Percentiles rank a stretch among this genome's conserved stretches.
These are phyloP conservation scores for Plasmodium vivax DNA, from an alignment of 169 alveolate genomes.

Conservation along the genomic window DNA sequence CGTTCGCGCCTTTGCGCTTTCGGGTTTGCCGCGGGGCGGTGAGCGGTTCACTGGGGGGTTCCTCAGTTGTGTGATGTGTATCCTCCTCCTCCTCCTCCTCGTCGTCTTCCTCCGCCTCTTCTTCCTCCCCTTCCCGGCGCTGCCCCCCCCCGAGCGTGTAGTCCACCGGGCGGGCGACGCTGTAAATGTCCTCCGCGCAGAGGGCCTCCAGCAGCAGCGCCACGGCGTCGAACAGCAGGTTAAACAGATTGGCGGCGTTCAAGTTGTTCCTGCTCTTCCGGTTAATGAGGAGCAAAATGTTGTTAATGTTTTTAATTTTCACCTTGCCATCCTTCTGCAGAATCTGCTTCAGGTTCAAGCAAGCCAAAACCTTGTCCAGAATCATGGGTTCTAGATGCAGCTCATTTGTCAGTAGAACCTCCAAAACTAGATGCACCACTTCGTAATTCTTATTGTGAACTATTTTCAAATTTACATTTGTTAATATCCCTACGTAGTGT, in stretches of 20 bases:
- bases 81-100: not conserved
- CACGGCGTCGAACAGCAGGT: constrained; percentile 4
- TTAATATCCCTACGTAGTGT: constrained; percentile 38
- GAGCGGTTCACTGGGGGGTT: not conserved
- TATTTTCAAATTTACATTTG: constrained; percentile 52
- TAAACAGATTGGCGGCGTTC: constrained; percentile 30
- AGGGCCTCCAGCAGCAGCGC: constrained; percentile 13
- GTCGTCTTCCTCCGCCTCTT: not conserved
- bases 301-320: constrained; percentile 17
- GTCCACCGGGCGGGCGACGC: not conserved
- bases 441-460: constrained; percentile 36
- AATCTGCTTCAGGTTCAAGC: constrained; percentile 25
- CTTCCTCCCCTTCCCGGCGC: not conserved
- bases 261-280: constrained; percentile 3
- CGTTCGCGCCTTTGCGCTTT: not conserved
- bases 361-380: constrained; percentile 13
- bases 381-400: constrained; percentile 24
- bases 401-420: constrained; percentile 1
- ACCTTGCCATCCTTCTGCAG: constrained; percentile 20
- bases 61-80: not conserved
- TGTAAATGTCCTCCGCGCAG: constrained; percentile 5
- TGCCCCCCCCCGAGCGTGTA: not conserved
- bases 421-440: constrained; percentile 13
- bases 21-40: not conserved
- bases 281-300: constrained; percentile 25